A percentile compares a stretch with the other conserved stretches of the same genome.
phyloP scores from a whole-genome alignment of 805 yeast species.

The Kluyveromyces lactis region DNA sequence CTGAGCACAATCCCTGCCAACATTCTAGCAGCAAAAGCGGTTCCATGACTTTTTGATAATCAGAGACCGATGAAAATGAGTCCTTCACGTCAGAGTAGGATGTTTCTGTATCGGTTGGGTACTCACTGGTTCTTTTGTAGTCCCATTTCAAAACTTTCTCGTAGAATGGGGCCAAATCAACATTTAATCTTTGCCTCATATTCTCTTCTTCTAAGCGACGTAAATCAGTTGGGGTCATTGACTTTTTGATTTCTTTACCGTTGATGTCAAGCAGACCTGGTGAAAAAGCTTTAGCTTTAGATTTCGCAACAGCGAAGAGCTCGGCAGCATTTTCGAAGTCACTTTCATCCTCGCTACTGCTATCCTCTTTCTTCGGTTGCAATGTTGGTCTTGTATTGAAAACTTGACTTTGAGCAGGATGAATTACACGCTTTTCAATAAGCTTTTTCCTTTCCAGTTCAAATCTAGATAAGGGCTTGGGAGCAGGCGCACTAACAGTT shows the following conservation, averaged over 20 bases:
- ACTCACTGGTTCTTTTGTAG: conserved; percentile 45
- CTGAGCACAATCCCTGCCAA: conserved; percentile 81
- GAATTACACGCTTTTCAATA: conserved; percentile 26
- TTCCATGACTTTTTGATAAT: conserved; percentile 61
- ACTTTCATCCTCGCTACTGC: conserved; percentile 34
- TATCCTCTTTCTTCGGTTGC: conserved; percentile 21
- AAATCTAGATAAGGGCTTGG: conserved; percentile 30
- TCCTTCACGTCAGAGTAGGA: conserved; percentile 44
- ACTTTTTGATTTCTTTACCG: conserved; percentile 31
- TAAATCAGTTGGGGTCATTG: conserved; percentile 31
- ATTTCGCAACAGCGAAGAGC: conserved; percentile 27
- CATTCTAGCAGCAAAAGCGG: conserved; percentile 84
- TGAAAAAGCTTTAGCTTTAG: conserved; percentile 24
- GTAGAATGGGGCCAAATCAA: conserved; percentile 71
- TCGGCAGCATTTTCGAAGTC: conserved; percentile 32
- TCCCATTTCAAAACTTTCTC: conserved; percentile 68
- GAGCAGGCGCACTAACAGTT: conserved; percentile 14
- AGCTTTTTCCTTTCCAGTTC: conserved; percentile 32
- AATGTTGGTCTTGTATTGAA: conserved; percentile 34
- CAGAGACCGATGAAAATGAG: conserved; percentile 47
- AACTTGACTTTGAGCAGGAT: conserved; percentile 44
- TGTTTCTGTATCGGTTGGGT: conserved; percentile 45
- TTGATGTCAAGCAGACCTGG: conserved; percentile 36
- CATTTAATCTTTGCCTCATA: conserved; percentile 72
- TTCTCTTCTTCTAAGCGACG: conserved; percentile 58